Percentiles rank a stretch among this genome's conserved stretches.
Evolutionary conservation across 2,329 filamentous ascomycete species (phyloP).

Genomic region (Chrysoporthe puriensis): DNA sequence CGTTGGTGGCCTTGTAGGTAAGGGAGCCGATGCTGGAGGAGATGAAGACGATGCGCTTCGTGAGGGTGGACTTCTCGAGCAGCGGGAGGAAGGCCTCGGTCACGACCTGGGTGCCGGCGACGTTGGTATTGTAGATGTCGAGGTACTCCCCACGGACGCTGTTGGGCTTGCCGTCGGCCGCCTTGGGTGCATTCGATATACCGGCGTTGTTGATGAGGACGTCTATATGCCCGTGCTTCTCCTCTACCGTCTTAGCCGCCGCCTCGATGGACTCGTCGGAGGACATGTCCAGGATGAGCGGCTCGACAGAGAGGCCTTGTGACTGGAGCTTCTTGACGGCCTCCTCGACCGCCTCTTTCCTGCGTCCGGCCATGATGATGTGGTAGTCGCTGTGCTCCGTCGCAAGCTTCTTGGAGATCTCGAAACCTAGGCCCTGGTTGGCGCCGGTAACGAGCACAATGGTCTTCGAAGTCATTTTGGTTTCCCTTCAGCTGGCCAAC

Average conservation of each 20-base stretch:
- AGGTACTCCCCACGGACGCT: constrained; percentile 31
- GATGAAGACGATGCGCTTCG: constrained; percentile 35
- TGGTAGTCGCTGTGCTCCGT: constrained; percentile 42
- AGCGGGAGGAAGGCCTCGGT: constrained; percentile 40
- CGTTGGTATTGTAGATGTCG: constrained; percentile 38
- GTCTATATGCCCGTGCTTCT: constrained; percentile 39
- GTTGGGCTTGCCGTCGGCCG: constrained; percentile 24
- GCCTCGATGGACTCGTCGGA: constrained; percentile 45
- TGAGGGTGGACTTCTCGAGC: constrained; percentile 35
- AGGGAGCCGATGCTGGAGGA: constrained; percentile 32
- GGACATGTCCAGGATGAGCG: constrained; percentile 47
- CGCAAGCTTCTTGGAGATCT: constrained; percentile 44
- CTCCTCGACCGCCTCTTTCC: constrained; percentile 38
- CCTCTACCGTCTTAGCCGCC: constrained; percentile 38
- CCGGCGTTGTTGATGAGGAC: constrained; percentile 41
- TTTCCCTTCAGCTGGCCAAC: constrained; percentile 1
- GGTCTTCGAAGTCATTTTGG: constrained; percentile 22
- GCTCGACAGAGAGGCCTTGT: constrained; percentile 38
- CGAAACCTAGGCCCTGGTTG: constrained; percentile 49
- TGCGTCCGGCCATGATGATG: constrained; percentile 44
- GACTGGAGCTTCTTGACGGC: constrained; percentile 39
- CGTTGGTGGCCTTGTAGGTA: constrained; percentile 12
- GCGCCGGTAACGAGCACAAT: constrained; percentile 44
- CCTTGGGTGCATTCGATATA: constrained; percentile 23
- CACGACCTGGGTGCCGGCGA: constrained; percentile 36